Percentiles rank a stretch among this genome's conserved stretches.
These are phyloP conservation scores for Podospora anserina DNA, from an alignment of 495 filamentous ascomycete species.

Conservation along the genomic window DNA sequence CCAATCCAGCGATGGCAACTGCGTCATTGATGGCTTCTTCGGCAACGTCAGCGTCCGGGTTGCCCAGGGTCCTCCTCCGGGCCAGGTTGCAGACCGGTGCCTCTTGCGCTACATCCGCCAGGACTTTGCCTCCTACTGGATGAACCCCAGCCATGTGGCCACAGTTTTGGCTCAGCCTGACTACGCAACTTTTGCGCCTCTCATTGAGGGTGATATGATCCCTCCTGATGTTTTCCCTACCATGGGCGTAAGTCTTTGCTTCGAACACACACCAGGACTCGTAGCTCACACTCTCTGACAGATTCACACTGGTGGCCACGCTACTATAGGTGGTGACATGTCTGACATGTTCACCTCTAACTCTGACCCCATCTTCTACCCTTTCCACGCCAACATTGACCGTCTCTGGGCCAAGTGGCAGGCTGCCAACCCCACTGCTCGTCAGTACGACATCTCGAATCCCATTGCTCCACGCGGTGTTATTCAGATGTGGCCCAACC, in stretches of 20 bases:
- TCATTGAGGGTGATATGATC: conserved; percentile 41
- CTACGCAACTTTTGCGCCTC: conserved; percentile 49
- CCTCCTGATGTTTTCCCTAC: background rate
- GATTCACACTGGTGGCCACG: conserved; percentile 62
- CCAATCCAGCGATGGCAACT: conserved; percentile 56
- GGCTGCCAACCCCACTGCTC: conserved; percentile 10
- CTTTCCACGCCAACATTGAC: conserved; percentile 66
- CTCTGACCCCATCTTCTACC: conserved; percentile 63
- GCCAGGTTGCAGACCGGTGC: conserved; percentile 21
- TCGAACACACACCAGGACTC: background rate
- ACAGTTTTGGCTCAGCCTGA: conserved; percentile 37
- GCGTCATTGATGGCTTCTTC: conserved; percentile 58
- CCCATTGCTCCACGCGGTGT: conserved; percentile 5
- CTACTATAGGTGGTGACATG: conserved; percentile 33
- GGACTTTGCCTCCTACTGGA: conserved; percentile 55
- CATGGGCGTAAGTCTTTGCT: conserved; percentile 39
- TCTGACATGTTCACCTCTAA: conserved; percentile 54
- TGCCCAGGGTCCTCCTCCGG: conserved; percentile 42
- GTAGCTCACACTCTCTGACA: background rate
- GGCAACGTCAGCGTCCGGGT: conserved; percentile 45
- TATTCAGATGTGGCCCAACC: conserved; percentile 6
- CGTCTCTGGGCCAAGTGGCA: conserved; percentile 68
- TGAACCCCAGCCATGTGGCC: conserved; percentile 58
- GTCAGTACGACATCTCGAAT: background rate
- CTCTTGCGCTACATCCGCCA: conserved; percentile 15